Percentiles rank a stretch among this genome's conserved stretches.
Conservation (phyloP, 306 rosid genomes). For the Cotoneaster glaucophyllus region DNA sequence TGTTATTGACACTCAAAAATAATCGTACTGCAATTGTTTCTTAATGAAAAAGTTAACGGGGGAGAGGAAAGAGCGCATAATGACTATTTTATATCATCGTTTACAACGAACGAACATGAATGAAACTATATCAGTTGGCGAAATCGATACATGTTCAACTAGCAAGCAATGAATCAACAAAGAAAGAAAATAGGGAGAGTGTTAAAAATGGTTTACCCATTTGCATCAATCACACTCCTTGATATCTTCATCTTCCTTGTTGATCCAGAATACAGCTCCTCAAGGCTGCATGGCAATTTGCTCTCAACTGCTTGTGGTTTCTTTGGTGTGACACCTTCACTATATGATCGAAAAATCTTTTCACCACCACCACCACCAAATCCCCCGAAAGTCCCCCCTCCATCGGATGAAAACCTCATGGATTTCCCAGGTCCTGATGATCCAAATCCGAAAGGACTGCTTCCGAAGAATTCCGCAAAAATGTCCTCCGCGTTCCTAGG, state of each 20-base stretch:
- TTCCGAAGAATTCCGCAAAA: slow-evolving; percentile 93
- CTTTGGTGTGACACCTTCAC: slow-evolving; percentile 50
- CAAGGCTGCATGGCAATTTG: slow-evolving; percentile 78
- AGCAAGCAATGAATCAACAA: neutral
- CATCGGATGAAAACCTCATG: slow-evolving; percentile 60
- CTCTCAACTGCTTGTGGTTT: slow-evolving; percentile 80
- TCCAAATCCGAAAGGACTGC: slow-evolving; percentile 84
- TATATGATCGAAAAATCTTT: slow-evolving; percentile 42
- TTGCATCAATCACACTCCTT: slow-evolving; percentile 49
- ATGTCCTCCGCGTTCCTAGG: slow-evolving; percentile 94
- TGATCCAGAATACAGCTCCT: slow-evolving; percentile 79
- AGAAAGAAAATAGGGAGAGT: neutral
- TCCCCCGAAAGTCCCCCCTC: slow-evolving; percentile 49
- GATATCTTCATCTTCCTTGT: slow-evolving; percentile 98
- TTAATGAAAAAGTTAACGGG: too few relatives aligned
- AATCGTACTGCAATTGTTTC: too few relatives aligned
- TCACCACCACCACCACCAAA: slow-evolving; percentile 55
- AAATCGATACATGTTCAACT: neutral
- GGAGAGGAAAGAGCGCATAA: too few relatives aligned
- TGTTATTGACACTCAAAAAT: neutral
- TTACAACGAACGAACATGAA: too few relatives aligned
- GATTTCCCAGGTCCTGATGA: slow-evolving; percentile 76
- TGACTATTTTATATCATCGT: neutral
- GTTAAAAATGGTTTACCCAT: slow-evolving; percentile 40
- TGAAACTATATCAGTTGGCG: neutral